Base-by-base conservation (phyloP, 2,329 filamentous ascomycete species). In the Neospermospora avenae region DNA sequence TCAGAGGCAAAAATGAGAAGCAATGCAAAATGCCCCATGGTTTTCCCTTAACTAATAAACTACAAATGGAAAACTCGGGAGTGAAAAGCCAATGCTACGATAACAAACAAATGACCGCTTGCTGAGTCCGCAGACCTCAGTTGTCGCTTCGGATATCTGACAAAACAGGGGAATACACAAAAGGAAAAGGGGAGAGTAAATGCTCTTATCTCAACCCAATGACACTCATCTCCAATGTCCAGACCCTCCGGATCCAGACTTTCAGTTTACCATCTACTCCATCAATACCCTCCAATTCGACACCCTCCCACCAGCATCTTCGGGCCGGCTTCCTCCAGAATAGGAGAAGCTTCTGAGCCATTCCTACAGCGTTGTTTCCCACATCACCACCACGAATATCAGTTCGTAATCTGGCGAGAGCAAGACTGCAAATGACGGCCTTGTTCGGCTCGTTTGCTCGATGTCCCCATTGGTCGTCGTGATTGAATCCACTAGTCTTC, bases 291-390 rank as follows among this genome's bases (percentile, higher is more conserved):
- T 95, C 85, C 46, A 99, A 81, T 74, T 98, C 93, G 39, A 99
- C 89, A 24, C 95, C 95, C 75, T 99, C 95, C 95, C 95, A 99
- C 95, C 95, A 99, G 80, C 95, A 99, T 74, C 95, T 84, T 63
- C 95, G 82, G 14, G 95, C 95, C 16, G 95, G 95, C 77, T 99
- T 99, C 67, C 95, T 85, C 95, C 95, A 99, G 80, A 99, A 99
- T 3, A 99, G 82, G 14, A 99, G 82, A 49, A 99, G 83, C 78
- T 99, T 99, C 76, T 99, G 95, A 13, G 95, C 95, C 95, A 99
- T 99, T 55, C 93, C 93, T 18, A 98, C 91, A 0, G 91, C 89
- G 73, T 87, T 92, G 67, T 83, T 86, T 55, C 90, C 80, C 77
- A 85, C 83, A 61, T 88, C 85, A 68, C 93, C 91, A 68, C 93